A percentile compares a stretch with the other conserved stretches of the same genome.
These are phyloP conservation scores for Silene vulgaris DNA, from an alignment of 179 eudicot genomes.

Conservation along the genomic window DNA sequence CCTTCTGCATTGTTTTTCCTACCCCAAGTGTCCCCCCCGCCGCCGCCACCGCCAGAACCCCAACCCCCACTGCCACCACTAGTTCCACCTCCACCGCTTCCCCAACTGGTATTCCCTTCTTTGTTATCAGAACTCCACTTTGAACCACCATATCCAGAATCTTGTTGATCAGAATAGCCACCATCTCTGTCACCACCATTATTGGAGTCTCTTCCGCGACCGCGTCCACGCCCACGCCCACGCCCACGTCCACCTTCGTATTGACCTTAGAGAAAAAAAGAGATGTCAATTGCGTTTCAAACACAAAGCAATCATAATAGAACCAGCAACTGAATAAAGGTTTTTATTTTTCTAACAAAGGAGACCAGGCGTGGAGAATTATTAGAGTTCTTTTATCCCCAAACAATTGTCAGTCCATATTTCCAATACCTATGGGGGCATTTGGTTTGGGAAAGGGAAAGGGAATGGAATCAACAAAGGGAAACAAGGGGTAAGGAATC, in stretches of 20 bases:
- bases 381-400: not conserved
- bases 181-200: constrained; percentile 27
- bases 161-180: constrained; percentile 35
- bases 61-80: constrained; percentile 30
- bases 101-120: constrained; percentile 35
- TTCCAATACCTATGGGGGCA: too few species aligned
- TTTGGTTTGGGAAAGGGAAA: too few species aligned
- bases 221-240: constrained; percentile 72
- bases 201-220: constrained; percentile 53
- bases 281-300: not conserved
- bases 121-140: constrained; percentile 45
- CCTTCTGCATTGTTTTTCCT: not conserved
- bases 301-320: constrained; percentile 1
- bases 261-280: constrained; percentile 40
- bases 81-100: constrained; percentile 36
- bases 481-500: too few species aligned
- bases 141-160: constrained; percentile 33
- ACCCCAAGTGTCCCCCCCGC: not conserved
- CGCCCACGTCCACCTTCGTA: constrained; percentile 55
- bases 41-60: not conserved
- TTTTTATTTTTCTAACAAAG: not conserved
- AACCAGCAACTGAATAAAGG: not conserved
- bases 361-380: not conserved
- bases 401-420: not conserved
- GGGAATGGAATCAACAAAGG: too few species aligned